Evolutionary conservation across 495 filamentous ascomycete genomes (phyloP).

Genomic region (Choiromyces venosus): DNA sequence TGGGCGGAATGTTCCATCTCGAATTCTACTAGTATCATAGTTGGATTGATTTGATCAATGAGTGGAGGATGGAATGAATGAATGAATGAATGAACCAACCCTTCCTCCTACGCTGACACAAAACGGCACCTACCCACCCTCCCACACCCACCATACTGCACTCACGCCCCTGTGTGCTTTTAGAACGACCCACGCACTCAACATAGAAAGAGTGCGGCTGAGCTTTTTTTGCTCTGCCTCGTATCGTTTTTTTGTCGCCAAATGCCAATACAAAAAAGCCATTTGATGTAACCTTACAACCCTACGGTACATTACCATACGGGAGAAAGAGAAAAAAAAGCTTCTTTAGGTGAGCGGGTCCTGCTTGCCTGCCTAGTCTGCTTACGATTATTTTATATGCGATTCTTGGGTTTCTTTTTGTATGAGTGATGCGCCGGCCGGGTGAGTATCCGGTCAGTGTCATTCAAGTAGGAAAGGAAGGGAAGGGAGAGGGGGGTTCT

Average conservation of each 20-base stretch:
- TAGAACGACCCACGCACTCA: not conserved
- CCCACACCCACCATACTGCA: not conserved
- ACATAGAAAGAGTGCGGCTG: not conserved
- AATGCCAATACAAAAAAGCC: not conserved
- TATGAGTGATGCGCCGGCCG: not conserved
- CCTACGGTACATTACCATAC: not conserved
- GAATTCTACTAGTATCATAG: not conserved
- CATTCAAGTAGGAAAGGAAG: not conserved
- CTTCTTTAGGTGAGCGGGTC: not conserved
- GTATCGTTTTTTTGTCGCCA: not conserved
- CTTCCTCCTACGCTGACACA: not conserved
- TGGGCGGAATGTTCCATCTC: not conserved
- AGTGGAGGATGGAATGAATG: not conserved
- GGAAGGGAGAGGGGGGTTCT: not conserved
- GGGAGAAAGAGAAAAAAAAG: not conserved
- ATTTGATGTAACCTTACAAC: not conserved
- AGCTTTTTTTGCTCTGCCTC: not conserved
- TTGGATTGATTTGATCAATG: not conserved
- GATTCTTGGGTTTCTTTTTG: not conserved
- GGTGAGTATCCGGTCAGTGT: not conserved
- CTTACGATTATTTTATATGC: not conserved
- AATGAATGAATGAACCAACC: not conserved
- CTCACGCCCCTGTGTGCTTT: no score
- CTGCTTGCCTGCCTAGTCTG: not conserved
- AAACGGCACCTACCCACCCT: not conserved